Evolutionary conservation across 164 flowering plant genomes (phyloP).

Genomic region (Brasenia schreberi): DNA sequence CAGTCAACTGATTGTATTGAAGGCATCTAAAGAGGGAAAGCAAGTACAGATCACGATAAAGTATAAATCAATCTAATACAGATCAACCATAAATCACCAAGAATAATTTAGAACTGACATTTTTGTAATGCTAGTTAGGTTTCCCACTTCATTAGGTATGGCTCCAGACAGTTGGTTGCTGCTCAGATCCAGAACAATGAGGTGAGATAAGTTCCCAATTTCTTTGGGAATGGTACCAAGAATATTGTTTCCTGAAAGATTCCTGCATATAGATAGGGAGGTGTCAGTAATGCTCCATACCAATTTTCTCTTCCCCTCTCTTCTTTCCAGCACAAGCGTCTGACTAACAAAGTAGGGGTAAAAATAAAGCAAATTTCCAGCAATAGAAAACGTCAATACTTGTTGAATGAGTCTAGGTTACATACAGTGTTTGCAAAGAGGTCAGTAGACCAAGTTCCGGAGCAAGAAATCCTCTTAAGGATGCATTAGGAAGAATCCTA

Average conservation of each 20-base stretch:
- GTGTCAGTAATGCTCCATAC: background rate
- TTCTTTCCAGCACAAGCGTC: background rate
- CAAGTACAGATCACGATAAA: constrained; percentile 3
- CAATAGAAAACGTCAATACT: background rate
- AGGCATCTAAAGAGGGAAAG: constrained; percentile 42
- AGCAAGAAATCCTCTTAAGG: constrained; percentile 68
- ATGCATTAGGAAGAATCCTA: constrained; percentile 56
- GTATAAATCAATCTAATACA: constrained; percentile 1
- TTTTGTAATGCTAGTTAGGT: constrained; percentile 32
- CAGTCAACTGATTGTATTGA: constrained; percentile 73
- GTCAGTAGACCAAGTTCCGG: constrained; percentile 58
- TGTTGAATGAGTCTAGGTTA: background rate
- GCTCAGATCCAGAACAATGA: constrained; percentile 76
- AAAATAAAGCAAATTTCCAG: background rate
- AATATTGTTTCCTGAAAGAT: constrained; percentile 32
- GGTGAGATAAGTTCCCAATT: constrained; percentile 50
- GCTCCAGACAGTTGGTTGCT: constrained; percentile 65
- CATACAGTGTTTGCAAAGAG: constrained; percentile 58
- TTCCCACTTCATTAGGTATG: constrained; percentile 68
- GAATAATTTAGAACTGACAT: constrained; percentile 26
- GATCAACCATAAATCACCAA: constrained; percentile 1
- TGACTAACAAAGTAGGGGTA: background rate
- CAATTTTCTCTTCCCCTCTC: background rate
- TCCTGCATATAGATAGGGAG: background rate
- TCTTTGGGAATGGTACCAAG: constrained; percentile 74